Evolutionary conservation across 257 asterid species (phyloP), one percentile per base, ranked within the genome.

Genomic region (Nemophila menziesii): DNA sequence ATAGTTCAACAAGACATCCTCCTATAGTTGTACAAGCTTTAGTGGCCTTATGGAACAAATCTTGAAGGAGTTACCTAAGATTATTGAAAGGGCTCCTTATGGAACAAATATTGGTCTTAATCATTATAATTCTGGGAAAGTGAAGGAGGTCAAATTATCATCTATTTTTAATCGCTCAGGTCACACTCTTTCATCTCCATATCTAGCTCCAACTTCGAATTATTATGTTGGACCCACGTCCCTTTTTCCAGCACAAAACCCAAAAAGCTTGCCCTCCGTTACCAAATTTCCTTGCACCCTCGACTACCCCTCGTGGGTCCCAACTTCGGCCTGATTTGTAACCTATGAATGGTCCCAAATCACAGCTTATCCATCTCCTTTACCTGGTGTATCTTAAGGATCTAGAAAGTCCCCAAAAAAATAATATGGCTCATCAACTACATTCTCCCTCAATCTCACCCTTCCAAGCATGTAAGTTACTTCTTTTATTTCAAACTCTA

Each of bases 1-100:
- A 57, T 44, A 94, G 96, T 47, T 86, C 96, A 17, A 82, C 96
- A 13, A 72, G 56, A 55, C 78, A 86, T 49, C 73, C 92, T 20
- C 96, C 96, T 7, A 68, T 82, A 43, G 62, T 63, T 47, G 77
- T 86, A 60, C 84, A 74, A 48, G 80, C 94, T 56, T 76, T 82
- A 51, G 66, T 86, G 58, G 63, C 73, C 57, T 68, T 82, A 33
- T 40, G 58, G 18, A 22, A 7, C 5, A 80, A 82, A 44, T 39
- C 41, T 64, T 79, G 62, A 72, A 51, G 55, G 78, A 82, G 62
- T 67, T 86, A 61, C 92, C 84, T 54, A 65, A 66, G 57, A 66
- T 44, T 51, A 70, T 86, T 46, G 59, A 65, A 16, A 61, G 75
- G 9, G 66, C 85, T 29, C 63, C 61, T 19, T 54, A 87, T 39